Conservation (phyloP, 2,329 filamentous ascomycete species). For the Parasarocladium wereldwijsianum region DNA sequence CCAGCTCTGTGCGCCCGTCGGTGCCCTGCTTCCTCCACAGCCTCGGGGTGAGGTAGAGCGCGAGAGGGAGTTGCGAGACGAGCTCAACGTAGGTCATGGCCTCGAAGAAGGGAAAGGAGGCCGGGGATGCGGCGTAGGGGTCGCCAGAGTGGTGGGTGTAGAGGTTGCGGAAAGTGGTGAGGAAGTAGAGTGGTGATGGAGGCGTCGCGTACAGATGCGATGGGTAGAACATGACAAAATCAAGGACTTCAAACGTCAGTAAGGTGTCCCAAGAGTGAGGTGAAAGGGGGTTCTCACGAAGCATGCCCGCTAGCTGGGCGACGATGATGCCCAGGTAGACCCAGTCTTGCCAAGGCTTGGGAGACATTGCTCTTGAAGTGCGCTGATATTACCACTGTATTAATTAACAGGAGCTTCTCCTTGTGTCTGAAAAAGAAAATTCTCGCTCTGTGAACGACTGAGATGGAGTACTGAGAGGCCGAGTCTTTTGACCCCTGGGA, state of each 20-base stretch:
- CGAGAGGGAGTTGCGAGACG: conserved; percentile 33
- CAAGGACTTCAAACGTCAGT: conserved; percentile 27
- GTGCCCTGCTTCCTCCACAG: conserved; percentile 20
- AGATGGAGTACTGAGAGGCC: no score
- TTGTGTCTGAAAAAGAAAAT: no score
- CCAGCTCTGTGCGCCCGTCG: conserved; percentile 28
- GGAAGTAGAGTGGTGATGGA: conserved; percentile 30
- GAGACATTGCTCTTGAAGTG: no score
- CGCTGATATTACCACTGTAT: no score
- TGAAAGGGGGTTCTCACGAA: background rate
- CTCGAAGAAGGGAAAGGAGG: conserved; percentile 30
- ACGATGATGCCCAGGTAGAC: background rate
- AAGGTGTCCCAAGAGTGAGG: background rate
- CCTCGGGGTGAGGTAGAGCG: conserved; percentile 28
- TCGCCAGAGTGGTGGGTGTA: conserved; percentile 36
- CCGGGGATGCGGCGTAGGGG: conserved; percentile 29
- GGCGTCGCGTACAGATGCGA: conserved; percentile 24
- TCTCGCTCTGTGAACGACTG: no score
- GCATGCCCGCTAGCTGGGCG: background rate
- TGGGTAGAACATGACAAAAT: conserved; percentile 39
- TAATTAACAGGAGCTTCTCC: no score
- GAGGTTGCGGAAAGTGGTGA: conserved; percentile 27
- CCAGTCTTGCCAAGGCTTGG: no score
- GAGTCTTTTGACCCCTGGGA: no score
- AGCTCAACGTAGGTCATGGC: conserved; percentile 35